Evolutionary conservation across 768 basidiomycete genomes (phyloP).

Genomic region (Amanita inopinata): DNA sequence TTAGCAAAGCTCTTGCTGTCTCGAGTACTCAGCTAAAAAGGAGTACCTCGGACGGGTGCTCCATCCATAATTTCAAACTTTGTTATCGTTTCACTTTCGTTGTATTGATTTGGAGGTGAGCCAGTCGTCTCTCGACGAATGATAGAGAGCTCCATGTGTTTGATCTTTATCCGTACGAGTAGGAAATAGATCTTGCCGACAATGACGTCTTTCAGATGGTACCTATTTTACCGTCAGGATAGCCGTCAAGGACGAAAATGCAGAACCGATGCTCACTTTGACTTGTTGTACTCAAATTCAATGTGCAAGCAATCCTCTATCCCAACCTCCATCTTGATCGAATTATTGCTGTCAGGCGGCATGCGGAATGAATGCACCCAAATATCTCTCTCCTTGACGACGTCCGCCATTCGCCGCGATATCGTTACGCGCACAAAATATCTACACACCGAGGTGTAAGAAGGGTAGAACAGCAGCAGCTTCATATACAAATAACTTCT

Average conservation of each 20-base stretch:
- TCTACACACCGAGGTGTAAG: constrained; percentile 29
- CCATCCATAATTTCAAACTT: constrained; percentile 99
- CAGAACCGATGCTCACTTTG: constrained; percentile 56
- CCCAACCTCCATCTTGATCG: constrained; percentile 99
- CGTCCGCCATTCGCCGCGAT: constrained; percentile 87
- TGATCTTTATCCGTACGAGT: constrained; percentile 97
- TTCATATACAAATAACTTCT: constrained; percentile 6
- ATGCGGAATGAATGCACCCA: constrained; percentile 99
- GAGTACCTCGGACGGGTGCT: constrained; percentile 84
- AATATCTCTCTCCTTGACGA: constrained; percentile 84
- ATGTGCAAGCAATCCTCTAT: constrained; percentile 99
- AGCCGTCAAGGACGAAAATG: background rate
- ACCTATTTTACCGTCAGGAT: constrained; percentile 39
- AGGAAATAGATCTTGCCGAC: constrained; percentile 99
- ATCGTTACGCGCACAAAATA: constrained; percentile 91
- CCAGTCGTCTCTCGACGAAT: constrained; percentile 97
- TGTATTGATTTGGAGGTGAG: constrained; percentile 97
- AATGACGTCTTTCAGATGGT: constrained; percentile 97
- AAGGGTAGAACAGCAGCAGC: constrained; percentile 9
- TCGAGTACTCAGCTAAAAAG: background rate
- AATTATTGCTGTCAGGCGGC: constrained; percentile 96
- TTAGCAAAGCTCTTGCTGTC: background rate
- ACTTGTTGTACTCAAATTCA: constrained; percentile 99
- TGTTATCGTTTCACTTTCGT: constrained; percentile 97
- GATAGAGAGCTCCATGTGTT: constrained; percentile 98